Evolutionary conservation across 2,329 filamentous ascomycete genomes (phyloP), one percentile per base, ranked within the genome.

Genomic region (Aureobasidium sp.): DNA sequence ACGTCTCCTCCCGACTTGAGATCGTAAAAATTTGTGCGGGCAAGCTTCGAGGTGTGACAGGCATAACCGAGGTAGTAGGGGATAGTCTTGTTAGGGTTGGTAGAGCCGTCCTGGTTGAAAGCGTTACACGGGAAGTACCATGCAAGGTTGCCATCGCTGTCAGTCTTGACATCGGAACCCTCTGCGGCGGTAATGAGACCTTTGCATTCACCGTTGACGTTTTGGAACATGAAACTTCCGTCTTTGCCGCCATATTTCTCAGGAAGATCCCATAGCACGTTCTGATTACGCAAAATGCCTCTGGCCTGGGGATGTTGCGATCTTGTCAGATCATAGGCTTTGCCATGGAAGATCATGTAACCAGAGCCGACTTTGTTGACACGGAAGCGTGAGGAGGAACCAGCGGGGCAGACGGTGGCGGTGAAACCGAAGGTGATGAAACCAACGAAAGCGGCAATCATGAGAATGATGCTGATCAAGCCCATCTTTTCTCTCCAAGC

Each of bases 401-500:
- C 84, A 2, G 73, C 70, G 14, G 86, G 83, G 68, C 93, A 98
- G 16, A 98, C 93, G 4, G 84, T 84, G 56, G 86, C 80, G 3
- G 88, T 97, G 71, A 98, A 98, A 39, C 93, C 93, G 64, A 98
- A 98, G 0, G 93, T 98, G 51, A 98, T 74, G 72, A 91, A 98
- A 65, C 93, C 93, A 42, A 98, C 91, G 64, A 90, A 83, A 8
- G 82, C 79, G 76, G 90, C 94, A 66, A 97, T 90, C 56, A 85
- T 66, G 27, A 95, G 66, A 66, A 98, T 98, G 65, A 98, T 83
- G 71, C 90, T 95, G 72, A 96, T 88, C 55, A 98, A 74, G 2
- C 93, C 93, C 77, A 98, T 94, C 78, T 98, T 98, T 68, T 98
- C 93, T 60, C 93, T 82, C 93, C 93, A 98, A 2, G 93, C 93